A percentile compares a stretch with the other conserved stretches of the same genome.
Evolutionary conservation across 805 yeast species (phyloP).

Genomic region (Pichia thaimueangensis): DNA sequence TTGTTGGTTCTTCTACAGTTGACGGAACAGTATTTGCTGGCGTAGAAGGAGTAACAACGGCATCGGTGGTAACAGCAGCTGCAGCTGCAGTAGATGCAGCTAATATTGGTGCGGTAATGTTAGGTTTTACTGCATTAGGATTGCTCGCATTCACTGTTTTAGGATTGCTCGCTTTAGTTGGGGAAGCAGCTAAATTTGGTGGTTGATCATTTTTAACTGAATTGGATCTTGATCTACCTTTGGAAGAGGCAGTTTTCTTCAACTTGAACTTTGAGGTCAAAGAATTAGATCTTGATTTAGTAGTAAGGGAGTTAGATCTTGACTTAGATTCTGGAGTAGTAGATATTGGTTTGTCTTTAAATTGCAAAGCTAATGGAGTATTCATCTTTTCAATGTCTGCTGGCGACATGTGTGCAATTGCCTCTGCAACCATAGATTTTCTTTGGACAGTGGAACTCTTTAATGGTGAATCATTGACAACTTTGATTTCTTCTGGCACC

Average conservation of each 20-base stretch:
- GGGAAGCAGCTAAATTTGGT: not conserved
- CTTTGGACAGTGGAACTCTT: constrained; percentile 15
- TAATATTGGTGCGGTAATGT: constrained; percentile 18
- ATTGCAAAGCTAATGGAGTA: constrained; percentile 23
- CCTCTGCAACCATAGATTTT: constrained; percentile 30
- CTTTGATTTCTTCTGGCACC: constrained; percentile 7
- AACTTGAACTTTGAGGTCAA: constrained; percentile 8
- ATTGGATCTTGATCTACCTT: constrained; percentile 20
- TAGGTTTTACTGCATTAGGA: not conserved
- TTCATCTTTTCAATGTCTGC: constrained; percentile 26
- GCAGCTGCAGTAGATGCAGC: constrained; percentile 11
- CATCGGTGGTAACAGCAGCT: constrained; percentile 6
- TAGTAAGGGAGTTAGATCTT: not conserved
- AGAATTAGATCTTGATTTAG: constrained; percentile 22
- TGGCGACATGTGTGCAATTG: constrained; percentile 22
- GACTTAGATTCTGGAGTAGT: constrained; percentile 22
- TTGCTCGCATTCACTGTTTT: constrained; percentile 2
- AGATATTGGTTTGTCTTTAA: constrained; percentile 35
- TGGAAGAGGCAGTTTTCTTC: constrained; percentile 4
- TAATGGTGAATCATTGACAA: constrained; percentile 7
- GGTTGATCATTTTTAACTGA: constrained; percentile 23
- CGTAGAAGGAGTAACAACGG: no score
- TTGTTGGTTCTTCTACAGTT: no score
- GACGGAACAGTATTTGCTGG: no score
- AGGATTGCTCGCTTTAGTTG: constrained; percentile 10